These are phyloP conservation scores for Boletellus dicymbophilus DNA, from an alignment of 1,284 basidiomycete genomes.

Conservation along the genomic window DNA sequence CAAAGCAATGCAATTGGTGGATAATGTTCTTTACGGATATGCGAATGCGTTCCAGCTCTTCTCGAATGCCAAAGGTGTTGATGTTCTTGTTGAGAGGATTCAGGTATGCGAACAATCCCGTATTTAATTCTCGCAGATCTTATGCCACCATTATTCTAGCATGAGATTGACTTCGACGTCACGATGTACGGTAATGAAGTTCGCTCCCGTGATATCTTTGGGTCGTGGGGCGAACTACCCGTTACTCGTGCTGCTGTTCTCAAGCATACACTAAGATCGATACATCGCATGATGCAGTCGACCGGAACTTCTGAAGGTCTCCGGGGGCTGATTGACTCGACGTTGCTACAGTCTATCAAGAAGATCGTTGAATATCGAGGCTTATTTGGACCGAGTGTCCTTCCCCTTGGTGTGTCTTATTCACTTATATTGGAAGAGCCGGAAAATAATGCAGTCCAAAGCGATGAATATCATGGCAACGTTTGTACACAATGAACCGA, in stretches of 20 bases:
- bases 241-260: conserved; percentile 73
- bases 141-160: conserved; percentile 40
- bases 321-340: conserved; percentile 92
- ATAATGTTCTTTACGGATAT: conserved; percentile 91
- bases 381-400: conserved; percentile 86
- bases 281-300: conserved; percentile 96
- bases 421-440: background rate
- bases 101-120: conserved; percentile 52
- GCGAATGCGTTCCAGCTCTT: conserved; percentile 89
- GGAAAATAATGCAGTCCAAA: conserved; percentile 31
- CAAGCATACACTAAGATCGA: conserved; percentile 90
- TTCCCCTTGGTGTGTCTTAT: conserved; percentile 66
- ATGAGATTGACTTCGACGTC: conserved; percentile 72
- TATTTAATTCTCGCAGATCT: conserved; percentile 1
- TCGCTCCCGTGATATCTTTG: conserved; percentile 50
- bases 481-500: conserved; percentile 99
- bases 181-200: conserved; percentile 50
- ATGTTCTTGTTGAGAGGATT: conserved; percentile 84
- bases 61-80: conserved; percentile 83
- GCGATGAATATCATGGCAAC: conserved; percentile 98
- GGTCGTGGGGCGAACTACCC: conserved; percentile 62
- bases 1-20: conserved; percentile 91
- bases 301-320: conserved; percentile 94
- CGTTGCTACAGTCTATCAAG: conserved; percentile 85
- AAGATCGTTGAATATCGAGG: conserved; percentile 83